Evolutionary conservation across 225 moss, liverwort and hornwort species (phyloP), one percentile per base, ranked within the genome.

Genomic region (Pleurozium schreberi): DNA sequence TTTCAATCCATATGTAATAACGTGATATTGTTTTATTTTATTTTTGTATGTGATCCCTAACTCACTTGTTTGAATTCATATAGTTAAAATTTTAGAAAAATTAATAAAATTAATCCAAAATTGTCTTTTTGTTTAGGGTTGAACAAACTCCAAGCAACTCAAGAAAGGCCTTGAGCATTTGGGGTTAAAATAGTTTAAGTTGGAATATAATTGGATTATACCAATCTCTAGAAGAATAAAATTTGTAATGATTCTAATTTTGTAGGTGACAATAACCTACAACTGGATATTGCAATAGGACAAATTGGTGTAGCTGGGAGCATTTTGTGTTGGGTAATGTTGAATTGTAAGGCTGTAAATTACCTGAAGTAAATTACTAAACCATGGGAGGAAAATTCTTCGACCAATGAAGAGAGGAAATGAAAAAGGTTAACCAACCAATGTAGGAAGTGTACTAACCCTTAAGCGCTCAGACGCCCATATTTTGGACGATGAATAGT

Each of bases 141-240:
- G 17, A 71, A 0, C 10, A 27, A 71, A 42, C 5, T 23, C 12
- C 10, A 8, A 45, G 10, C 3, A 28, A 3, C 45, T 45, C 28
- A 30, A 47, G 47, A 8, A 15, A 18, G 3, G 0, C 0, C 30
- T 73, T 45, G 2, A 11, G 0, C 30, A 45, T 11, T 47, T 11
- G 4, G 6, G 2, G 2, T 12, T 19, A 4, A 47, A 18, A 30
- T 30, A 18, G 6, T 30, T 45, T 2, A 2, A 4, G 0, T 9
- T 31, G 1, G 11, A 11, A 74, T 31, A 30, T 18, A 17, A 45
- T 6, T 28, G 4, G 8, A 18, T 6, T 47, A 11, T 74, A 47
- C 47, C 4, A 31, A 74, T 74, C 47, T 31, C 4, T 3, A 74
- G 11, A 31, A 47, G 15, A 47, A 47, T 18, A 18, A 47, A 74